These are phyloP conservation scores for Anthostomella pinea DNA, from an alignment of 2,329 filamentous ascomycete genomes.

Conservation along the genomic window DNA sequence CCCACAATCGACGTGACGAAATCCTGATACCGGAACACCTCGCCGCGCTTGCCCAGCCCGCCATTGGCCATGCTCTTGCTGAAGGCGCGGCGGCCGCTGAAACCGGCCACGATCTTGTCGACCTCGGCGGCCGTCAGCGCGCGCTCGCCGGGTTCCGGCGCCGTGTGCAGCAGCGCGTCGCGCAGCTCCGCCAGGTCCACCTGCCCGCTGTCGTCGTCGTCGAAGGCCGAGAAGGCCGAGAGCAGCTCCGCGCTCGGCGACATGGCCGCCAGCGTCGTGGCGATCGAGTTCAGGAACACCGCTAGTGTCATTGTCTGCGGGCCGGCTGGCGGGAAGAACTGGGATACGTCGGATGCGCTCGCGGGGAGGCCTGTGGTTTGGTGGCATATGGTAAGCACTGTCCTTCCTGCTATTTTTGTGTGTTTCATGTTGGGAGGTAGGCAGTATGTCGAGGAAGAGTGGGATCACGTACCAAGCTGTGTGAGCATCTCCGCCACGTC, in stretches of 20 bases:
- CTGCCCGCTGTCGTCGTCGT: slow-evolving; percentile 92
- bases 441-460: neutral
- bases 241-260: slow-evolving; percentile 77
- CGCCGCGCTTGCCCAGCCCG: slow-evolving; percentile 56
- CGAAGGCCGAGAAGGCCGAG: slow-evolving; percentile 91
- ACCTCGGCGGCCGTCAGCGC: slow-evolving; percentile 70
- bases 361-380: slow-evolving; percentile 66
- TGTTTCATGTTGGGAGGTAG: neutral
- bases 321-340: slow-evolving; percentile 75
- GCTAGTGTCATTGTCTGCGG: slow-evolving; percentile 77
- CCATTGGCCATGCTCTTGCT: slow-evolving; percentile 53
- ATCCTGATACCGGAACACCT: slow-evolving; percentile 92
- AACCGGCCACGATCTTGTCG: slow-evolving; percentile 82
- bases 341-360: slow-evolving; percentile 65
- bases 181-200: slow-evolving; percentile 80
- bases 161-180: slow-evolving; percentile 78
- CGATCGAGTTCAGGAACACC: slow-evolving; percentile 79
- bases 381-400: neutral
- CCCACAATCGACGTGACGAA: slow-evolving; percentile 74
- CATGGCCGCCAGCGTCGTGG: slow-evolving; percentile 68
- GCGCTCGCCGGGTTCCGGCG: slow-evolving; percentile 68
- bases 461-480: slow-evolving; percentile 63
- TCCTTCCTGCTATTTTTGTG: neutral
- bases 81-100: slow-evolving; percentile 80
- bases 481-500: slow-evolving; percentile 85